Evolutionary conservation across 495 filamentous ascomycete genomes (phyloP).

Genomic region (Halenospora varia): DNA sequence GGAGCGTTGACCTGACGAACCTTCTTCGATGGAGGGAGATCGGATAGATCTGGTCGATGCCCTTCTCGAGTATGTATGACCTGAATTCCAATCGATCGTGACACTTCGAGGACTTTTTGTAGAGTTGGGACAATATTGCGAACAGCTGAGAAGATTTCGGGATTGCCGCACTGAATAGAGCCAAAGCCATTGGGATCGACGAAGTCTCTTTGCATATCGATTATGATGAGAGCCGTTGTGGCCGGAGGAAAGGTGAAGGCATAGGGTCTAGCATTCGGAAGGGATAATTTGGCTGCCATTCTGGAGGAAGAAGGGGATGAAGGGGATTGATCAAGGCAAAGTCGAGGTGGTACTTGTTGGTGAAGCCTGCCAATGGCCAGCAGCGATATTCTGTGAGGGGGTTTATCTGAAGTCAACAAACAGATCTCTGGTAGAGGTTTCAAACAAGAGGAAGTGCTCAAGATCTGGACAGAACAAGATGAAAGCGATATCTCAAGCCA

Average conservation of each 20-base stretch:
- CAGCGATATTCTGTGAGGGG: background rate
- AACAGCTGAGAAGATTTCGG: slow-evolving; percentile 30
- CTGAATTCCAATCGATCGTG: slow-evolving; percentile 53
- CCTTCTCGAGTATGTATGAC: slow-evolving; percentile 69
- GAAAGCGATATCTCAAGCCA: background rate
- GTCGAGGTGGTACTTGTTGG: background rate
- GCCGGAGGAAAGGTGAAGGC: slow-evolving; percentile 31
- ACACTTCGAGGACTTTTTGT: slow-evolving; percentile 52
- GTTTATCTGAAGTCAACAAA: background rate
- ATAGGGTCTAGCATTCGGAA: slow-evolving; percentile 36
- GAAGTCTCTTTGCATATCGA: slow-evolving; percentile 74
- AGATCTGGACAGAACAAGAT: background rate
- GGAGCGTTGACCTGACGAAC: slow-evolving; percentile 47
- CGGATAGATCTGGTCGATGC: slow-evolving; percentile 57
- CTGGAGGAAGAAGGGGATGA: background rate
- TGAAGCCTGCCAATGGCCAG: background rate
- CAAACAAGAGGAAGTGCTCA: background rate
- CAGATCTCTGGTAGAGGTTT: background rate
- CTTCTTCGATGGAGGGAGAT: slow-evolving; percentile 50
- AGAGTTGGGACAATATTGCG: slow-evolving; percentile 54
- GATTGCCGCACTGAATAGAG: slow-evolving; percentile 23
- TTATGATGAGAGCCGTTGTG: slow-evolving; percentile 61
- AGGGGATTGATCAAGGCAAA: background rate
- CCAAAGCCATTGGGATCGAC: slow-evolving; percentile 28
- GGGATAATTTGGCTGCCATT: slow-evolving; percentile 30